Conservation (phyloP, 192 early-diverging fungal species). For the Neocallimastix lanati region DNA sequence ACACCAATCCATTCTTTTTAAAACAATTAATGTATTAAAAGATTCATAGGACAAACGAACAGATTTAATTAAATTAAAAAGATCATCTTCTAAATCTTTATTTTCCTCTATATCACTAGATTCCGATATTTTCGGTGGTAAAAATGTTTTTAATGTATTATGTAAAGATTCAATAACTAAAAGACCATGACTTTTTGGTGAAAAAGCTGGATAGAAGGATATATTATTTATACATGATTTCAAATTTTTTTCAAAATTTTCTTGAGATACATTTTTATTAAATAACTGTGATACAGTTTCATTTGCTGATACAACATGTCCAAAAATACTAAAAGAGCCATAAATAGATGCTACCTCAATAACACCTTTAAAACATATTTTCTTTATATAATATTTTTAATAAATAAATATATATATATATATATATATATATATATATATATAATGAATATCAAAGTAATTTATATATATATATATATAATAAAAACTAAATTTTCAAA, state of each 20-base stretch:
- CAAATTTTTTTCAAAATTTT: neutral
- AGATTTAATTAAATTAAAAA: neutral
- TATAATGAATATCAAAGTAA: no score
- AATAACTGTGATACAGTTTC: neutral
- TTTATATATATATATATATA: no score
- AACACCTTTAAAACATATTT: neutral
- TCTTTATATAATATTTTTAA: neutral
- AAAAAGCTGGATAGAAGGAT: neutral
- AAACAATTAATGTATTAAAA: neutral
- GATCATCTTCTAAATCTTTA: neutral
- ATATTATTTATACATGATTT: neutral
- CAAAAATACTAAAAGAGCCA: neutral
- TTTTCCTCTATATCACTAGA: neutral
- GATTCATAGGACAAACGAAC: neutral
- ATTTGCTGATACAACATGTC: neutral
- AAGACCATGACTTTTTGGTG: neutral
- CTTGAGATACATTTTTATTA: neutral
- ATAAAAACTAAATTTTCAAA: no score
- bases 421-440: no score
- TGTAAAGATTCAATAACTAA: neutral
- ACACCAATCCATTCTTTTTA: slow-evolving; percentile 8
- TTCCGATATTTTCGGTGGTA: neutral
- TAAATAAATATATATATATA: no score
- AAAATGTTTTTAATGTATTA: neutral
- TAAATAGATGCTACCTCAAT: neutral